phyloP scores from a whole-genome alignment of 148 eudicot genomes.

The Rhododendron molle region DNA sequence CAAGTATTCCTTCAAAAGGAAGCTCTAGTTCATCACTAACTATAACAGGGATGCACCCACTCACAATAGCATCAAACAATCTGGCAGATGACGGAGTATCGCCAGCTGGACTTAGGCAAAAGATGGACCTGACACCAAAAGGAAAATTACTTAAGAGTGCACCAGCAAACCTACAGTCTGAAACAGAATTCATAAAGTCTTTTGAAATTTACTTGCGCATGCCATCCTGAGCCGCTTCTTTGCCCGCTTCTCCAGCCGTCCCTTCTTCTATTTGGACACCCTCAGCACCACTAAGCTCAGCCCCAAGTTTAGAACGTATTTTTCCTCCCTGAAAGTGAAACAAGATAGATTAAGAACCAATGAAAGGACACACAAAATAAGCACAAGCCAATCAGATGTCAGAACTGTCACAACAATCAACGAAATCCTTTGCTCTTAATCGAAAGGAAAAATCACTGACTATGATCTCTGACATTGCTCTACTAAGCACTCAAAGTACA shows the following conservation, averaged over 20 bases:
- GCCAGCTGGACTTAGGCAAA: slow-evolving; percentile 95
- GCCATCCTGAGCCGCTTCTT: slow-evolving; percentile 87
- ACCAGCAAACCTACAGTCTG: not conserved
- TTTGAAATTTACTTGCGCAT: slow-evolving; percentile 72
- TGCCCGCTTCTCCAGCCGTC: slow-evolving; percentile 86
- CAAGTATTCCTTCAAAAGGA: slow-evolving; percentile 98
- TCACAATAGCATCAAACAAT: slow-evolving; percentile 95
- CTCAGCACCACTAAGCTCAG: slow-evolving; percentile 61
- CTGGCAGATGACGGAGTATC: slow-evolving; percentile 99
- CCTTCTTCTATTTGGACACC: slow-evolving; percentile 83
- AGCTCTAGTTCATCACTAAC: slow-evolving; percentile 96
- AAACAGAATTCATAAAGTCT: not conserved
- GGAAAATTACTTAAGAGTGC: slow-evolving; percentile 8
- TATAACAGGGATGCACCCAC: slow-evolving; percentile 97
- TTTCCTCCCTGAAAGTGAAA: slow-evolving; percentile 77
- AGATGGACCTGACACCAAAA: slow-evolving; percentile 61
- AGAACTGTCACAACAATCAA: not conserved
- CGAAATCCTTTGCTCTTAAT: not conserved
- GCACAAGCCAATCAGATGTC: not conserved
- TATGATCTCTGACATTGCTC: not conserved
- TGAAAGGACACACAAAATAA: not conserved
- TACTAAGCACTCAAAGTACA: not conserved
- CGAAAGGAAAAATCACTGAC: not conserved
- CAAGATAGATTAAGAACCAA: not conserved
- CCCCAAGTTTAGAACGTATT: slow-evolving; percentile 86